Evolutionary conservation across 2,329 filamentous ascomycete genomes (phyloP), one percentile per base, ranked within the genome.

Genomic region (Trichoderma sp.): DNA sequence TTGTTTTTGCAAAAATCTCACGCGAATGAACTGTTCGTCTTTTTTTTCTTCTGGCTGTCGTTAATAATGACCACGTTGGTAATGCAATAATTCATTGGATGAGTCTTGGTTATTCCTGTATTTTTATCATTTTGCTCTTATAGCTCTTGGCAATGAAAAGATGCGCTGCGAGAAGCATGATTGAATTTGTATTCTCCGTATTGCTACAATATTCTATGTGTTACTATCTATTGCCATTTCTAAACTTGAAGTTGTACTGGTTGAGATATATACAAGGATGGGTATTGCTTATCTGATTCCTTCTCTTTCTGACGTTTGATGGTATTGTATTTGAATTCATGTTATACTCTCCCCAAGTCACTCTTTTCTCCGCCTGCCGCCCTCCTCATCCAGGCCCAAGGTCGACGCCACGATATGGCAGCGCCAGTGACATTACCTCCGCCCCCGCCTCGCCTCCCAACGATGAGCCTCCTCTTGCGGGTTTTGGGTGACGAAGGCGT

Each of bases 11-110:
- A 34, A 50, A 47, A 66, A 59, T 61, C 32, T 69, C 73, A 72
- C 68, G 70, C 70, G 59, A 69, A 72, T 68, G 64, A 64, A 67
- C 15, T 43, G 76, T 77, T 75, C 76, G 77, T 78, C 20, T 58
- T 30, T 57, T 9, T 26, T 26, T 12, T 39, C 55, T 58, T 67
- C 26, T 50, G 47, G 36, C 47, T 50, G 64, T 68, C 59, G 43
- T 64, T 71, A n/a, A 23, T 32, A 47, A 64, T 67, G 62, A 68
- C 64, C 70, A 71, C 36, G 43, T 62, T 73, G 72, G 65, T 63
- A 69, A 66, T 68, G 50, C 34, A 62, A 63, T 47, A n/a, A 32
- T 66, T 39, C 28, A 36, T 32, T 71, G 61, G 53, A 34, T 50
- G 50, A 62, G 61, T 59, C n/a, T 65, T 47, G 68, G n/a, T 26